Evolutionary conservation across 306 rosid genomes (phyloP).

Genomic region (Heteromeles arbutifolia): DNA sequence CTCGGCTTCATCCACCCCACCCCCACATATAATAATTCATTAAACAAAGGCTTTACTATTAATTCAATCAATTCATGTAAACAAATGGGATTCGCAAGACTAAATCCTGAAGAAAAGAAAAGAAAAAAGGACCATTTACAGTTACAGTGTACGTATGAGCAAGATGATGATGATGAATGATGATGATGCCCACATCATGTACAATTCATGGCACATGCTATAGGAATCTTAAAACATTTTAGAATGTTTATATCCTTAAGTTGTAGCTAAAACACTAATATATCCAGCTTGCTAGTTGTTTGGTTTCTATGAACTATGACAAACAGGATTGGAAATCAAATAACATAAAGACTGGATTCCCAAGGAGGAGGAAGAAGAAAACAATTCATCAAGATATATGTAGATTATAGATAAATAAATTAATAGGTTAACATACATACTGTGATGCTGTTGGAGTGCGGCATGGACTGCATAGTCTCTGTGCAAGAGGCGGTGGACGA

Average conservation of each 20-base stretch:
- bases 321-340: not conserved
- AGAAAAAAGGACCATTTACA: not conserved
- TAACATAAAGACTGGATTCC: not conserved
- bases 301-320: not conserved
- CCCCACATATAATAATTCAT: not conserved
- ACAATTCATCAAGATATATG: not conserved
- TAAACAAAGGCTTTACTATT: not conserved
- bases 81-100: not conserved
- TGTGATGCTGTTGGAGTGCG: conserved; percentile 13
- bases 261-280: too few relatives aligned
- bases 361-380: not conserved
- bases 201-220: too few relatives aligned
- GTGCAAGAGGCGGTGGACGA: conserved; percentile 22
- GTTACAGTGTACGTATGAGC: not conserved
- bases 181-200: too few relatives aligned
- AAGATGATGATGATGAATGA: too few relatives aligned
- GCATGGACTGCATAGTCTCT: conserved; percentile 34
- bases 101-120: not conserved
- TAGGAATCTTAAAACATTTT: too few relatives aligned
- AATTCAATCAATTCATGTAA: too few relatives aligned
- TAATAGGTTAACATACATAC: not conserved
- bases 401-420: too few relatives aligned
- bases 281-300: not conserved
- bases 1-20: conserved; percentile 3
- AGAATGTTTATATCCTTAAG: too few relatives aligned